Percentiles rank a stretch among this genome's conserved stretches.
These are phyloP conservation scores for Dittrichia graveolens DNA, from an alignment of 129 eudicot species.

Conservation along the genomic window DNA sequence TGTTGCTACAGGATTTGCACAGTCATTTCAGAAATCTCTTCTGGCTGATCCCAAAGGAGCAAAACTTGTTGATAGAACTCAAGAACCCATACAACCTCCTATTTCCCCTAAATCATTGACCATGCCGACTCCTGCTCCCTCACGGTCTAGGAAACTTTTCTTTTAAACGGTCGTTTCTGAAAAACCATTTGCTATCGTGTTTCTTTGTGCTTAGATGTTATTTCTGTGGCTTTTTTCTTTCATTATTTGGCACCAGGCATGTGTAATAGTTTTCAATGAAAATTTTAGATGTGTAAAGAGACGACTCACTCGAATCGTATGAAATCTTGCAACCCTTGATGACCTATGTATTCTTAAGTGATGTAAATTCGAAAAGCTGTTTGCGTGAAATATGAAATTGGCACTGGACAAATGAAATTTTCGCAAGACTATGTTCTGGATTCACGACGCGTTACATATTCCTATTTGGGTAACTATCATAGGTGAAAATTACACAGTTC, in stretches of 20 bases:
- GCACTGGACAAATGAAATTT: no score
- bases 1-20: conserved; percentile 93
- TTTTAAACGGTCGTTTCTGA: conserved; percentile 36
- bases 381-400: no score
- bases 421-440: no score
- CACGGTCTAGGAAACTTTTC: conserved; percentile 68
- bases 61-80: conserved; percentile 58
- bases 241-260: not conserved
- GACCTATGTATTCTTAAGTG: no score
- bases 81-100: conserved; percentile 39
- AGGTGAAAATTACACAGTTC: conserved; percentile 44
- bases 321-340: not conserved
- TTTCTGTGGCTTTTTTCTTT: not conserved
- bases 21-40: conserved; percentile 85
- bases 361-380: no score
- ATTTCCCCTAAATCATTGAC: conserved; percentile 41
- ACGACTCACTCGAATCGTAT: not conserved
- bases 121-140: conserved; percentile 44
- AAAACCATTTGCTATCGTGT: not conserved
- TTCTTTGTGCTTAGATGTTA: not conserved
- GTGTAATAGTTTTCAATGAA: conserved; percentile 25
- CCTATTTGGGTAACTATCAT: conserved; percentile 8
- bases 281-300: conserved; percentile 1
- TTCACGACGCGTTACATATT: no score
- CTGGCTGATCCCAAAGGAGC: conserved; percentile 62